These are phyloP conservation scores for Tubosaeta sp. DNA, from an alignment of 768 basidiomycete species.

Conservation along the genomic window DNA sequence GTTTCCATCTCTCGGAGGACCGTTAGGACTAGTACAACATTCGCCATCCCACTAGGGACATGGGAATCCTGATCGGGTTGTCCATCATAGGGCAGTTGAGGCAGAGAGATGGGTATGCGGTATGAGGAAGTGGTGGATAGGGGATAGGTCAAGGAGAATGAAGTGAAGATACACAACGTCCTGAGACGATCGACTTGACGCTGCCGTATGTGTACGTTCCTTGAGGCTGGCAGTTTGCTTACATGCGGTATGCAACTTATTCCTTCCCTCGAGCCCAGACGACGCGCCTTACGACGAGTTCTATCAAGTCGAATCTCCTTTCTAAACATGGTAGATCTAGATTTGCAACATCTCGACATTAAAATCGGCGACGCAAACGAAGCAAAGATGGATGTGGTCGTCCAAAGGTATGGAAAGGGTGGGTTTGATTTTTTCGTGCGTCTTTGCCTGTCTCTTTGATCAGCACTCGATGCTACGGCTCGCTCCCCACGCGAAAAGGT, in stretches of 20 bases:
- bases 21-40: no score
- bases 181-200: no score
- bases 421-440: neutral
- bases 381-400: constrained; percentile 54
- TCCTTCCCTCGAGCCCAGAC: constrained; percentile 66
- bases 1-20: no score
- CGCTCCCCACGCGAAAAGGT: constrained; percentile 76
- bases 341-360: constrained; percentile 85
- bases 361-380: constrained; percentile 54
- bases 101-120: no score
- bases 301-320: constrained; percentile 87
- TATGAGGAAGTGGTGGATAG: no score
- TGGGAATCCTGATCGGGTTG: no score
- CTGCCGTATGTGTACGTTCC: constrained; percentile 64
- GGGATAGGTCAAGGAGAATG: no score
- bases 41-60: no score
- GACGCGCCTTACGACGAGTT: constrained; percentile 86
- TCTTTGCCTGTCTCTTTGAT: constrained; percentile 19
- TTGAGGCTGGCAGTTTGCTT: constrained; percentile 40
- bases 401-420: constrained; percentile 75
- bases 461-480: constrained; percentile 47
- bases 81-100: no score
- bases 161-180: no score
- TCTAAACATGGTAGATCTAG: constrained; percentile 85
- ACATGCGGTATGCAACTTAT: constrained; percentile 48